These are phyloP conservation scores for Trichoderma simmonsii DNA, from an alignment of 2,329 filamentous ascomycete genomes.

Conservation along the genomic window DNA sequence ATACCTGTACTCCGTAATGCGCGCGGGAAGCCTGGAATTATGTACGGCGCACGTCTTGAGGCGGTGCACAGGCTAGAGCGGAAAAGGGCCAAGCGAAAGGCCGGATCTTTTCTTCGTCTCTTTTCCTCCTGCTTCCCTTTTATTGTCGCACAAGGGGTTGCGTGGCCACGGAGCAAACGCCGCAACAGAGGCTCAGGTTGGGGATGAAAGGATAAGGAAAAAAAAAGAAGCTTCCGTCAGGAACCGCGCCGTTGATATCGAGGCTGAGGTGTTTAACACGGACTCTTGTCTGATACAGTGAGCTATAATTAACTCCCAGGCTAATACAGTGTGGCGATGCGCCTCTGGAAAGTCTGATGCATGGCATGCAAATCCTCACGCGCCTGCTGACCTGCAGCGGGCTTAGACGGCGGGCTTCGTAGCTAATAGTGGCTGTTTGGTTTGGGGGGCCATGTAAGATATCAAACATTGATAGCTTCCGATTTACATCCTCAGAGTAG, in stretches of 20 bases:
- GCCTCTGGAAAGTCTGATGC: neutral
- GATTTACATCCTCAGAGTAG: neutral
- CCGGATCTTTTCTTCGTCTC: neutral
- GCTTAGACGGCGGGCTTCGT: neutral
- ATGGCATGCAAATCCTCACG: neutral
- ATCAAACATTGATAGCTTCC: neutral
- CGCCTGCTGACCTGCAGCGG: neutral
- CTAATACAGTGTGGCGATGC: constrained; percentile 17
- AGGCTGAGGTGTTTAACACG: constrained; percentile 1
- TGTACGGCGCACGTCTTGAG: constrained; percentile 8
- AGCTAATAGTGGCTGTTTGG: neutral
- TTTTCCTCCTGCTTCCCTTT: neutral
- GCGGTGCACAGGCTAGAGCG: constrained; percentile 10
- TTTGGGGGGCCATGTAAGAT: neutral
- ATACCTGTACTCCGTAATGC: neutral
- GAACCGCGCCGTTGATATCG: constrained; percentile 6
- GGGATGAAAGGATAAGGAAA: neutral
- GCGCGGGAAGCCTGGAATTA: constrained; percentile 13
- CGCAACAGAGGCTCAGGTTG: neutral
- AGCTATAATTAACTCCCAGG: constrained; percentile 15
- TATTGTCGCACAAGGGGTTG: neutral
- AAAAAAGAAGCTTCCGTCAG: neutral
- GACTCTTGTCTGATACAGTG: neutral
- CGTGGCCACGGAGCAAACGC: neutral
- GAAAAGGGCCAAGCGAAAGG: constrained; percentile 6